phyloP scores from a whole-genome alignment of 345 rosid species.

The Populus alba region DNA sequence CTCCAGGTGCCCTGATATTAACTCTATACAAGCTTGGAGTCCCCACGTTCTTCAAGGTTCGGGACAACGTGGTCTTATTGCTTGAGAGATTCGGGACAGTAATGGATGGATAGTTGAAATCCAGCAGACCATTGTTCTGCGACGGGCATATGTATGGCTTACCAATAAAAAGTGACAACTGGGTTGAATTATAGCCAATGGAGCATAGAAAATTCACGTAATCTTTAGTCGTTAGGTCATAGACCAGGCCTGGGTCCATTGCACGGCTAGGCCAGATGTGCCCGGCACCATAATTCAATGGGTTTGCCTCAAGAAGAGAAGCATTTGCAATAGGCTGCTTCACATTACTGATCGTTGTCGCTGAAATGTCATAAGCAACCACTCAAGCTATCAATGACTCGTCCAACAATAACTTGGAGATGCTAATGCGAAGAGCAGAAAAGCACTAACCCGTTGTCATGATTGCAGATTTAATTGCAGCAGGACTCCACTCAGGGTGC shows the following conservation, averaged over 20 bases:
- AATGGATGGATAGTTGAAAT: slow-evolving; percentile 22
- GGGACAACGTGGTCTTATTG: slow-evolving; percentile 4
- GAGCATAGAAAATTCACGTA: slow-evolving; percentile 22
- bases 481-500: slow-evolving; percentile 29
- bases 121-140: not conserved
- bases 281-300: slow-evolving; percentile 16
- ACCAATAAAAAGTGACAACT: slow-evolving; percentile 1
- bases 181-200: slow-evolving; percentile 14
- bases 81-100: slow-evolving; percentile 10
- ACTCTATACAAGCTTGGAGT: slow-evolving; percentile 14
- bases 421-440: too few relatives aligned
- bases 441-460: slow-evolving; percentile 20
- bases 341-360: not conserved
- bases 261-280: slow-evolving; percentile 16
- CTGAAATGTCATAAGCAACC: not conserved
- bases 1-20: not conserved
- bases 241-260: slow-evolving; percentile 24
- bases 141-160: slow-evolving; percentile 4
- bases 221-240: slow-evolving; percentile 14
- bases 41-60: slow-evolving; percentile 23
- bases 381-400: not conserved
- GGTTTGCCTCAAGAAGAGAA: not conserved
- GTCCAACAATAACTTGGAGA: not conserved
- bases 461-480: slow-evolving; percentile 21
- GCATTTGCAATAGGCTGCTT: not conserved